phyloP scores from a whole-genome alignment of 345 rosid species.

The Sonneratia alba region DNA sequence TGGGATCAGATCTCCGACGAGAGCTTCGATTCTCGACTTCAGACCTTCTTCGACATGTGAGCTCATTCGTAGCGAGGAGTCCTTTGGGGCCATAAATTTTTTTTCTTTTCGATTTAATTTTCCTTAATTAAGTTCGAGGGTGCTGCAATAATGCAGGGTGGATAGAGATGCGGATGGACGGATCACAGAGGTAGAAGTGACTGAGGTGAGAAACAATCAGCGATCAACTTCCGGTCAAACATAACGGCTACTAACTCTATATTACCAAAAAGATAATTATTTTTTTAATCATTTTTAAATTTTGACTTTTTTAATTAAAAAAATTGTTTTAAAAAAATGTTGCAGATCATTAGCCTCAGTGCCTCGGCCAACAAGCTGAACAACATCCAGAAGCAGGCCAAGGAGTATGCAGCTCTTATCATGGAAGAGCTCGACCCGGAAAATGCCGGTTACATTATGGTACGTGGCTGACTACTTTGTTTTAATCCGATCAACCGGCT shows the following conservation, averaged over 20 bases:
- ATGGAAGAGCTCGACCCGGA: slow-evolving; percentile 91
- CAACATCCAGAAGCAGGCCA: slow-evolving; percentile 71
- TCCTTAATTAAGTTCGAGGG: background rate
- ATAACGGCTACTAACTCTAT: no score
- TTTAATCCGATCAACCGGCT: background rate
- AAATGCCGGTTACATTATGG: slow-evolving; percentile 76
- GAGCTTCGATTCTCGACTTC: slow-evolving; percentile 86
- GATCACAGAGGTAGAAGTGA: slow-evolving; percentile 75
- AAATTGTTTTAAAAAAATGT: background rate
- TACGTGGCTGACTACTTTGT: slow-evolving; percentile 5
- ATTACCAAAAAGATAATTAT: no score
- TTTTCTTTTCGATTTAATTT: background rate
- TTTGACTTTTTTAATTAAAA: background rate
- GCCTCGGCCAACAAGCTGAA: slow-evolving; percentile 87
- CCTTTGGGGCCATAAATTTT: no score
- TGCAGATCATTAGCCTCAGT: slow-evolving; percentile 65
- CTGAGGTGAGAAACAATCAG: slow-evolving; percentile 9
- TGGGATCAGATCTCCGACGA: slow-evolving; percentile 82
- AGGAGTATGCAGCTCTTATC: slow-evolving; percentile 72
- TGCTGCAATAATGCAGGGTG: slow-evolving; percentile 14
- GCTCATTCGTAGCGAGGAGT: background rate
- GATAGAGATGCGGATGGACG: slow-evolving; percentile 81
- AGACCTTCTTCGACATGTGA: slow-evolving; percentile 84
- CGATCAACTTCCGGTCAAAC: background rate
- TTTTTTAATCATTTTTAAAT: no score